Conservation (phyloP, 345 rosid species). For the Corchorus capsularis region DNA sequence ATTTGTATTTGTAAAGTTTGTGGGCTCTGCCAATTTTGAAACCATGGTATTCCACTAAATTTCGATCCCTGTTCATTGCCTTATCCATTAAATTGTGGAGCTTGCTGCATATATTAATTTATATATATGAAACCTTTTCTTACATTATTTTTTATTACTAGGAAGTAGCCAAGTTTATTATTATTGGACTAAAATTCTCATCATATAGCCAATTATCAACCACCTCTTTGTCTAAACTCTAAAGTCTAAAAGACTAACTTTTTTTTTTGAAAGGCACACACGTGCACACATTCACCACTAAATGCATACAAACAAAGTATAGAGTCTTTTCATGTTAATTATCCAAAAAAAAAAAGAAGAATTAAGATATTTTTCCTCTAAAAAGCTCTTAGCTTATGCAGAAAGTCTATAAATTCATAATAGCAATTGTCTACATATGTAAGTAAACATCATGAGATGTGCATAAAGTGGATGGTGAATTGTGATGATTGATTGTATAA, state of each 20-base stretch:
- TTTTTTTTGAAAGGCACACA: not conserved
- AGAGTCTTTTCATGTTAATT: conserved; percentile 11
- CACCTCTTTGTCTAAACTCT: not conserved
- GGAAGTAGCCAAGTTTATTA: not conserved
- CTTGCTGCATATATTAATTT: not conserved
- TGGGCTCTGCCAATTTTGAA: not conserved
- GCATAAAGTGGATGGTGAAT: not conserved
- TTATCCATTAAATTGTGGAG: conserved; percentile 5
- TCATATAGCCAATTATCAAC: conserved; percentile 5
- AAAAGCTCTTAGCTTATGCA: not conserved
- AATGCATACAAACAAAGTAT: conserved; percentile 14
- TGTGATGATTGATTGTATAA: not conserved
- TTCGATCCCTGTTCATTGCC: conserved; percentile 2
- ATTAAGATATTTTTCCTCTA: not conserved
- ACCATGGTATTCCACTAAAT: conserved; percentile 5
- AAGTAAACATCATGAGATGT: conserved; percentile 6
- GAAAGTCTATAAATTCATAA: not conserved
- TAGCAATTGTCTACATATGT: not conserved
- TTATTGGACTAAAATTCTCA: not conserved
- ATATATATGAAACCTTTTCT: not conserved
- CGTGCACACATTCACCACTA: conserved; percentile 7
- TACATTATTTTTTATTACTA: too few relatives aligned
- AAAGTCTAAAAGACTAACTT: too few relatives aligned
- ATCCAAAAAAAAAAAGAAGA: not conserved
- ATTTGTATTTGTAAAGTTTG: not conserved